A percentile compares a stretch with the other conserved stretches of the same genome.
These are phyloP conservation scores for Astrocystis sublimbata DNA, from an alignment of 495 filamentous ascomycete genomes.

Conservation along the genomic window DNA sequence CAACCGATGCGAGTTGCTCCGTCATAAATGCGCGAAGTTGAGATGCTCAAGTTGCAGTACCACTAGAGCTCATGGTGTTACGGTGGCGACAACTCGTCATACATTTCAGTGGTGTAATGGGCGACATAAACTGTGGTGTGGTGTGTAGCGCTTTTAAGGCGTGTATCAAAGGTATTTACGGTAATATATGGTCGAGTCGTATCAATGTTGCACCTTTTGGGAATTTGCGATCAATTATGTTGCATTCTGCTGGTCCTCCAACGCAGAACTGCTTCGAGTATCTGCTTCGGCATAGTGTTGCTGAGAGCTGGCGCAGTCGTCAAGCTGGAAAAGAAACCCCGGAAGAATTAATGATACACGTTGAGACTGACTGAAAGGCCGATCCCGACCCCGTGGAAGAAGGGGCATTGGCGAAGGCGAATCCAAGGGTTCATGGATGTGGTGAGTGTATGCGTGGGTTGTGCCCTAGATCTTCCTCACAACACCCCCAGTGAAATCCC, in stretches of 20 bases:
- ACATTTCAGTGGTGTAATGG: constrained; percentile 31
- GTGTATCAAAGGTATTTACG: constrained; percentile 33
- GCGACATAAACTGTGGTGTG: constrained; percentile 25
- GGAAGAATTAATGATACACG: constrained; percentile 42
- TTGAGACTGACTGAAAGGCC: constrained; percentile 34
- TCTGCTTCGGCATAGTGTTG: constrained; percentile 38
- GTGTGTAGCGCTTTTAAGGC: constrained; percentile 34
- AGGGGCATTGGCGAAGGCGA: constrained; percentile 21
- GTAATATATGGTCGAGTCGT: constrained; percentile 38
- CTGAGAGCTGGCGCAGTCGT: constrained; percentile 38
- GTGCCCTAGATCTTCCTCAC: constrained; percentile 18
- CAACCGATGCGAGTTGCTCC: neutral
- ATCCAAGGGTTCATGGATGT: constrained; percentile 22
- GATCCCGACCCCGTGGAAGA: constrained; percentile 32
- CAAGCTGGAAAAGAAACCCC: constrained; percentile 35
- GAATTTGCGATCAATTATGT: constrained; percentile 44
- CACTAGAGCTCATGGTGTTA: constrained; percentile 23
- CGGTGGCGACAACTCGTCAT: constrained; percentile 25
- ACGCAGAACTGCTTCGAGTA: constrained; percentile 38
- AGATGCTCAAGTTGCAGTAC: constrained; percentile 11
- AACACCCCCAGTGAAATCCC: constrained; percentile 13
- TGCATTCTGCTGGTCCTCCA: constrained; percentile 39
- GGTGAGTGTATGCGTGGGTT: constrained; percentile 23
- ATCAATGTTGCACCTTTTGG: constrained; percentile 38
- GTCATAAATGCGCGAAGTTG: neutral